Evolutionary conservation across 2,329 filamentous ascomycete genomes (phyloP).

Genomic region (Cladosporium sp.): DNA sequence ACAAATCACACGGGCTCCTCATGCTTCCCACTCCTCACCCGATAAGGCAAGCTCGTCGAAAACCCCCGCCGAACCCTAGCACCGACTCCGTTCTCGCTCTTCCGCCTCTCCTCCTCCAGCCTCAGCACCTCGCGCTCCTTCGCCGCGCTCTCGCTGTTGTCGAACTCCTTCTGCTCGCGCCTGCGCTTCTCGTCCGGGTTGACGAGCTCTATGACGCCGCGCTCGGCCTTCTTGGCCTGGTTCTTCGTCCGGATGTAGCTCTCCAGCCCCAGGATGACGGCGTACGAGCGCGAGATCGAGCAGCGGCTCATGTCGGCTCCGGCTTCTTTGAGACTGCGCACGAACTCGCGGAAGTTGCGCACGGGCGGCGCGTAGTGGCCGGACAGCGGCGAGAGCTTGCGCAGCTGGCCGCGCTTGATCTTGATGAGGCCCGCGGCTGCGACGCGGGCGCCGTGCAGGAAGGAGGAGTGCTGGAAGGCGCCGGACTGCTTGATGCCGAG

Average conservation of each 20-base stretch:
- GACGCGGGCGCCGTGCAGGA: conserved; percentile 76
- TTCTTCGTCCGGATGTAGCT: conserved; percentile 64
- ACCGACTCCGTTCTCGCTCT: neutral
- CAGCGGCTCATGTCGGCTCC: conserved; percentile 75
- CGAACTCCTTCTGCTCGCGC: conserved; percentile 43
- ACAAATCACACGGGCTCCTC: neutral
- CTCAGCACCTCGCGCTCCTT: conserved; percentile 51
- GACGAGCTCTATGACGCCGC: conserved; percentile 52
- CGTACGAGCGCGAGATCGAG: conserved; percentile 74
- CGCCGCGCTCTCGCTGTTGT: conserved; percentile 56
- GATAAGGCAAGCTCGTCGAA: neutral
- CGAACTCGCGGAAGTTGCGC: conserved; percentile 75
- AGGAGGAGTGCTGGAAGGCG: conserved; percentile 85
- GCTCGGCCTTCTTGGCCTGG: conserved; percentile 54
- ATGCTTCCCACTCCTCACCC: neutral
- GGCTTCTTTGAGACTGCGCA: conserved; percentile 62
- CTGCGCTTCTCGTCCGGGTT: conserved; percentile 52
- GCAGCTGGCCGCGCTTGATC: conserved; percentile 73
- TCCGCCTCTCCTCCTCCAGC: conserved; percentile 30
- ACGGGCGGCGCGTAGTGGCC: conserved; percentile 84
- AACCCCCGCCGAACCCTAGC: neutral
- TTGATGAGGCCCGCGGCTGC: conserved; percentile 78
- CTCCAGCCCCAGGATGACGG: conserved; percentile 75
- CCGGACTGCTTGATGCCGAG: conserved; percentile 86
- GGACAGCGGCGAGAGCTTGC: conserved; percentile 58